A percentile compares a stretch with the other conserved stretches of the same genome.
Conservation (phyloP, 331 rosid species). For the Prunus yedoensis region DNA sequence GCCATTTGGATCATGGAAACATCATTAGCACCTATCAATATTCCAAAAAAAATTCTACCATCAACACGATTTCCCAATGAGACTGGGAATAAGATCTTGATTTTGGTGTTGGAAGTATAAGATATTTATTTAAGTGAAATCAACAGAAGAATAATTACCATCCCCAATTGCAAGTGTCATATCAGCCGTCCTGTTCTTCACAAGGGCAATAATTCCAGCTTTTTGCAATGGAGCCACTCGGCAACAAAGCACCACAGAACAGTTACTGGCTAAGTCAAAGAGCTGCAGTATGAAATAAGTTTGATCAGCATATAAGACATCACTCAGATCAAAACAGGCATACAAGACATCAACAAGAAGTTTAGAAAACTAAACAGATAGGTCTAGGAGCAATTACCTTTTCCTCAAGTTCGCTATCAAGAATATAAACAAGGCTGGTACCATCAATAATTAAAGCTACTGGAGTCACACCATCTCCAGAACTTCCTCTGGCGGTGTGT, state of each 20-base stretch:
- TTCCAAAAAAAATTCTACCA: constrained; percentile 12
- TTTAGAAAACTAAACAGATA: not conserved
- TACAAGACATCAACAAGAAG: constrained; percentile 8
- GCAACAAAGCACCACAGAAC: constrained; percentile 96
- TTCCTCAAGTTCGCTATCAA: constrained; percentile 80
- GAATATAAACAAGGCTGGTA: constrained; percentile 85
- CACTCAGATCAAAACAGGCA: constrained; percentile 6
- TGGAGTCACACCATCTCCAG: constrained; percentile 31
- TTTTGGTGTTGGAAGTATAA: constrained; percentile 6
- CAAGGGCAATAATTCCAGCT: constrained; percentile 89
- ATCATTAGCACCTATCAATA: constrained; percentile 78
- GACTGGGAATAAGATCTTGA: not conserved
- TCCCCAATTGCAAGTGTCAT: constrained; percentile 98
- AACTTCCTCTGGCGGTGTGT: constrained; percentile 35
- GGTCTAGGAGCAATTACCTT: constrained; percentile 44
- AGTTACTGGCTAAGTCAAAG: constrained; percentile 62
- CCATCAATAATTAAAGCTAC: constrained; percentile 90
- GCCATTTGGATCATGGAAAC: constrained; percentile 99
- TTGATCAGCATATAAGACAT: constrained; percentile 27
- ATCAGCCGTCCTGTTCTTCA: constrained; percentile 75
- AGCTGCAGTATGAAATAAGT: constrained; percentile 45
- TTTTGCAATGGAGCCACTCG: constrained; percentile 96
- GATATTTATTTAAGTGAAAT: not conserved
- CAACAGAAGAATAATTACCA: constrained; percentile 39
- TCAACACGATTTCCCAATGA: constrained; percentile 5